These are phyloP conservation scores for Diaporthe australafricana DNA, from an alignment of 2,329 filamentous ascomycete genomes.

Conservation along the genomic window DNA sequence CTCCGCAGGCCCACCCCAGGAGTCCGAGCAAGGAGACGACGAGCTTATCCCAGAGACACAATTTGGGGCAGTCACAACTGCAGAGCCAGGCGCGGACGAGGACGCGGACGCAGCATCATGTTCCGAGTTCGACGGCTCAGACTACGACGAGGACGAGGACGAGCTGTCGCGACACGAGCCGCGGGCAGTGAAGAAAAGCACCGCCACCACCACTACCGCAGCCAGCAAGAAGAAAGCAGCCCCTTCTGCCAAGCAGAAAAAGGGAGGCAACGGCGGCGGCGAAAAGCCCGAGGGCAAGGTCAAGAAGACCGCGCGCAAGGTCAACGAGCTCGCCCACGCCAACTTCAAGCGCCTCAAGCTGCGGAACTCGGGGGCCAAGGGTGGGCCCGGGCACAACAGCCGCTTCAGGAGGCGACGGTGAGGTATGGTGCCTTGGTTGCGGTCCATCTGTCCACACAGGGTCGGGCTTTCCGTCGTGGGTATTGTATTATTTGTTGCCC, in stretches of 20 bases:
- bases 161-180: conserved; percentile 49
- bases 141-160: conserved; percentile 49
- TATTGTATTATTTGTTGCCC: neutral
- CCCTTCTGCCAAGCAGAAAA: conserved; percentile 42
- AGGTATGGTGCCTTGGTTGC: conserved; percentile 4
- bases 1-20: conserved; percentile 44
- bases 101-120: conserved; percentile 51
- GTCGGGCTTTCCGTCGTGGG: neutral
- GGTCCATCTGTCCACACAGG: neutral
- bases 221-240: conserved; percentile 35
- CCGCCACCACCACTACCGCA: neutral
- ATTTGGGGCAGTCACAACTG: conserved; percentile 40
- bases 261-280: conserved; percentile 41
- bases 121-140: conserved; percentile 53
- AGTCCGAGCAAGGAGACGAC: conserved; percentile 51
- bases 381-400: conserved; percentile 67
- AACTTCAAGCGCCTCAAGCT: conserved; percentile 77
- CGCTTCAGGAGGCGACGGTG: conserved; percentile 65
- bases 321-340: conserved; percentile 72
- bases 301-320: conserved; percentile 67
- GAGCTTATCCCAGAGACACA: conserved; percentile 55
- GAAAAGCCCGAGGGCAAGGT: conserved; percentile 51
- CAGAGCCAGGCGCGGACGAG: conserved; percentile 35
- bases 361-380: conserved; percentile 71
- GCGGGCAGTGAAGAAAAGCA: neutral